Percentiles rank a stretch among this genome's conserved stretches.
phyloP scores from a whole-genome alignment of 2,329 filamentous ascomycete genomes.

The Aspergillus sp. region DNA sequence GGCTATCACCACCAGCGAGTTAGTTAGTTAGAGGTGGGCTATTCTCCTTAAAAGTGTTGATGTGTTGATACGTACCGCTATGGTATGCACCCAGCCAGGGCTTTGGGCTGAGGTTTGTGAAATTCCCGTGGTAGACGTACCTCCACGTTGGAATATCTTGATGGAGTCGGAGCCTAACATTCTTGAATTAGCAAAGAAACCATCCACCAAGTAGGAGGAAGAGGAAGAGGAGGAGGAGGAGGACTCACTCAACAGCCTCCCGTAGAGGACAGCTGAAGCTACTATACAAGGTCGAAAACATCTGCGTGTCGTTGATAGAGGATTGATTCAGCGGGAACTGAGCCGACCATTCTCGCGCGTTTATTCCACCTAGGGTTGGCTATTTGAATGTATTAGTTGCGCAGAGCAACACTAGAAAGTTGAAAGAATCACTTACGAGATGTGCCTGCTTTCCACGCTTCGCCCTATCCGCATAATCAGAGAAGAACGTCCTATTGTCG shows the following conservation, averaged over 20 bases:
- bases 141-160: background rate
- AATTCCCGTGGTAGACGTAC: conserved; percentile 4
- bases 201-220: no score
- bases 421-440: background rate
- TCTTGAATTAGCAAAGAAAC: no score
- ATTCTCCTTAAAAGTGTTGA: no score
- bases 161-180: background rate
- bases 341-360: background rate
- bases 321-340: background rate
- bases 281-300: background rate
- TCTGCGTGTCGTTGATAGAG: background rate
- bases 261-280: background rate
- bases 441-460: background rate
- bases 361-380: background rate
- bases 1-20: background rate
- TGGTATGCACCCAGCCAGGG: background rate
- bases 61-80: background rate
- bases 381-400: background rate
- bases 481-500: conserved; percentile 5
- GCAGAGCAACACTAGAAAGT: no score
- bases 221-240: no score
- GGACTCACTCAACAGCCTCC: background rate
- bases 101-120: background rate
- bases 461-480: background rate
- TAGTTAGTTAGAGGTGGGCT: background rate